A percentile compares a stretch with the other conserved stretches of the same genome.
phyloP scores from a whole-genome alignment of 768 basidiomycete genomes.

The Cystofilobasidium bisporidii region DNA sequence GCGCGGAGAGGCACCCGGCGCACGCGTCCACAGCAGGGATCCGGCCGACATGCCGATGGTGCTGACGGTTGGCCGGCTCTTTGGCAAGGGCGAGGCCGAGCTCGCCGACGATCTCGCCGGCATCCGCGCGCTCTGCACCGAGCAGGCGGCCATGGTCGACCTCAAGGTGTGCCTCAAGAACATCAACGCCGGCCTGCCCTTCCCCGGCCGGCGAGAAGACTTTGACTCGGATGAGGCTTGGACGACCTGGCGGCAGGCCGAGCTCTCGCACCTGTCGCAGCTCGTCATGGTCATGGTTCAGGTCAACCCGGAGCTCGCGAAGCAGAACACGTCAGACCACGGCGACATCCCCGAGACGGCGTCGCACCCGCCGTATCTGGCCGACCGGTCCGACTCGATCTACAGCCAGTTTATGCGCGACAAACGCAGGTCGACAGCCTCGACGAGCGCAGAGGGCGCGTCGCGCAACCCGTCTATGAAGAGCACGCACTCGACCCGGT shows the following conservation, averaged over 20 bases:
- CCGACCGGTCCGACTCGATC: conserved; percentile 16
- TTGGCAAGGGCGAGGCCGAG: conserved; percentile 60
- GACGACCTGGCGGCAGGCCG: conserved; percentile 69
- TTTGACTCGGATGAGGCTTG: conserved; percentile 75
- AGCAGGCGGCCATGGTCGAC: conserved; percentile 79
- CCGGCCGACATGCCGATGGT: conserved; percentile 73
- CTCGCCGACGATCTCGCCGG: conserved; percentile 66
- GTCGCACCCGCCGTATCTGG: not conserved
- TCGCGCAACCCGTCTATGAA: conserved; percentile 14
- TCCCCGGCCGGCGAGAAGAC: conserved; percentile 77
- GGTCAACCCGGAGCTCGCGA: conserved; percentile 70
- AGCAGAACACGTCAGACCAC: conserved; percentile 28
- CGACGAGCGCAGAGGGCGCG: not conserved
- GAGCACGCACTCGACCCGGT: conserved; percentile 14
- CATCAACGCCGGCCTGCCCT: conserved; percentile 69
- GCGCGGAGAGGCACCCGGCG: not conserved
- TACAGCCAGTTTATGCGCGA: conserved; percentile 13
- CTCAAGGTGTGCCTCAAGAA: conserved; percentile 90
- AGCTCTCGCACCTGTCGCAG: conserved; percentile 75
- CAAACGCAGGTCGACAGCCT: not conserved
- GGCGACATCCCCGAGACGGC: conserved; percentile 14
- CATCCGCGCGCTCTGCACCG: conserved; percentile 56
- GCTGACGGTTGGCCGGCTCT: conserved; percentile 56
- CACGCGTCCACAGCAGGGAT: conserved; percentile 14
- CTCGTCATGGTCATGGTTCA: conserved; percentile 79